Base-by-base conservation (phyloP, 768 basidiomycete species). In the Nidularia sp. region DNA sequence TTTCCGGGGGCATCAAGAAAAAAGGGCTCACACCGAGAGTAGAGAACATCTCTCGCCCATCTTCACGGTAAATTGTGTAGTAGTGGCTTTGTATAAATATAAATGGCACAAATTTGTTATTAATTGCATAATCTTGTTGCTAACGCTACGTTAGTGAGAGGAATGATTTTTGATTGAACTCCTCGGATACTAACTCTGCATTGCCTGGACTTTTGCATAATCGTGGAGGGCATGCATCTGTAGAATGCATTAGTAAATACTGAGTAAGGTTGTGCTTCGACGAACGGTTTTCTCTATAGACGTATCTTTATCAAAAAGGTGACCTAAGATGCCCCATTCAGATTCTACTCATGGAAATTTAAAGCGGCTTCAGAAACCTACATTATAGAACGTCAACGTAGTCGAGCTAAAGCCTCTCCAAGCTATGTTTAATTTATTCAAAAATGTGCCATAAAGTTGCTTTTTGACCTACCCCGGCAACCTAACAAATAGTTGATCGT, bases 381-480 rank as follows among this genome's bases (percentile, higher is more conserved):
- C 85, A 86, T 70, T 90, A 88, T 7, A 89, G 66, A 1, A 90
- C 67, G 59, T 90, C 90, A 59, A 91, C 75, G 55, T 90, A 88
- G 48, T 90, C 89, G 31, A 88, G 64, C 45, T 89, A 84, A 2
- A 91, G 73, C 12, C 88, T 75, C 61, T 85, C 66, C 53, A 91
- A 65, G 44, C 81, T 81, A 10, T 70, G 66, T 58, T 84, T 83
- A 35, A 86, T 78, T 0, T 80, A 70, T 34, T 84, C 85, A 57
- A 91, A 91, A 41, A 91, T 88, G 58, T 84, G 81, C 83, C 89
- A 62, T 57, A 63, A 9, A 9, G 15, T 39, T 39, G 36, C 9
- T 9, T 9, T 39, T 39, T 39, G 36, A 39, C 36, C 15, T 39
- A 18, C 18, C 18, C 18, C 18, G 18, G 18, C 18, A 18, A 18